Evolutionary conservation across 129 eudicot species (phyloP).

Genomic region (Artemisia annua): DNA sequence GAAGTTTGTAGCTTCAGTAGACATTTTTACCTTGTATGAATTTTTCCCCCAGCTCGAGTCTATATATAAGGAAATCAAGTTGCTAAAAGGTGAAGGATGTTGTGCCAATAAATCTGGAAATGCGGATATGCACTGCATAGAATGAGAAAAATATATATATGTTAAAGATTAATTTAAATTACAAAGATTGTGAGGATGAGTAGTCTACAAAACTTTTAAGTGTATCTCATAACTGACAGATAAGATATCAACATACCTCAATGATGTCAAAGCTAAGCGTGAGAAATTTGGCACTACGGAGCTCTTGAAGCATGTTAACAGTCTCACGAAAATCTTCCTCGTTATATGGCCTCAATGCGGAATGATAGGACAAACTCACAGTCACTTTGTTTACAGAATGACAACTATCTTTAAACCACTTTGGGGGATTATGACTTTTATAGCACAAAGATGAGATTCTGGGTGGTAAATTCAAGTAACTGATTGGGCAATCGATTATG

Average conservation of each 20-base stretch:
- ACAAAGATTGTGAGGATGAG: no score
- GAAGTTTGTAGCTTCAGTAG: constrained; percentile 17
- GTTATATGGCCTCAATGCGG: not conserved
- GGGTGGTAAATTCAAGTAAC: constrained; percentile 14
- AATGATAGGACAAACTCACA: not conserved
- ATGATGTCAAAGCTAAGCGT: constrained; percentile 15
- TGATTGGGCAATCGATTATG: not conserved
- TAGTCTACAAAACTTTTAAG: no score
- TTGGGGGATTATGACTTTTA: not conserved
- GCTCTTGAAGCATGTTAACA: constrained; percentile 18
- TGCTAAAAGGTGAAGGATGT: constrained; percentile 23
- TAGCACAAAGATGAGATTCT: constrained; percentile 13
- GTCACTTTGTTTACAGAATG: constrained; percentile 13
- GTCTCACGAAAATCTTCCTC: not conserved
- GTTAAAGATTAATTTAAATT: not conserved
- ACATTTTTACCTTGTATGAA: not conserved
- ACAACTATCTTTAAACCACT: not conserved
- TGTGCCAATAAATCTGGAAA: constrained; percentile 7
- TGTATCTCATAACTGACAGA: not conserved
- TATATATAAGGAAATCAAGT: constrained; percentile 11
- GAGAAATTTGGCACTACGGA: constrained; percentile 19
- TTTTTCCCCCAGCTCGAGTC: not conserved
- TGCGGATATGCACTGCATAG: constrained; percentile 20
- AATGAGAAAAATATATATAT: not conserved
- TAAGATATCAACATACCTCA: constrained; percentile 18